phyloP scores from a whole-genome alignment of 352 stramenopile species.

The Lagenidium giganteum region DNA sequence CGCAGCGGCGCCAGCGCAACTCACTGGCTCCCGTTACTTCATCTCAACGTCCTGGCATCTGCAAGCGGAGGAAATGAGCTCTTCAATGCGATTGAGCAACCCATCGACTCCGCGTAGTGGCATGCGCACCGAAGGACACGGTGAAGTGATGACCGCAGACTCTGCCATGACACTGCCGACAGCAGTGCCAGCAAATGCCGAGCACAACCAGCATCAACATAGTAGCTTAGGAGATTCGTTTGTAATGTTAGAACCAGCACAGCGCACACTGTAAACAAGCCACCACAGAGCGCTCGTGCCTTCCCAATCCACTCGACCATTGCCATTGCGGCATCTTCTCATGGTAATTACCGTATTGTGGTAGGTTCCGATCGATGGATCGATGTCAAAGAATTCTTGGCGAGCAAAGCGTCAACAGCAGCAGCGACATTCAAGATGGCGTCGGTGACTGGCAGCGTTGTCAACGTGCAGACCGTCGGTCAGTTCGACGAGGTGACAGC shows the following conservation, averaged over 20 bases:
- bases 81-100: conserved; percentile 38
- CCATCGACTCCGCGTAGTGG: background rate
- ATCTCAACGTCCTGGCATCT: conserved; percentile 78
- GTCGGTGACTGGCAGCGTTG: conserved; percentile 50
- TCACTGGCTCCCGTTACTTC: conserved; percentile 69
- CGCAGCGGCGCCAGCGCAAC: conserved; percentile 11
- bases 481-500: conserved; percentile 78
- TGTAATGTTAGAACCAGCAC: conserved; percentile 54
- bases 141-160: too few species aligned
- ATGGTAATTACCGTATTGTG: too few species aligned
- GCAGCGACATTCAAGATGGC: too few species aligned
- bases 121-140: background rate
- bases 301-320: too few species aligned
- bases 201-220: conserved; percentile 12
- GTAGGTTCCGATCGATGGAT: too few species aligned
- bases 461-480: conserved; percentile 57
- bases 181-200: background rate
- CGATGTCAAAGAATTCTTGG: too few species aligned
- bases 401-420: too few species aligned
- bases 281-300: too few species aligned
- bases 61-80: conserved; percentile 73
- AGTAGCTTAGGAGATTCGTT: conserved; percentile 62
- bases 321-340: too few species aligned
- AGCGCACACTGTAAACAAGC: conserved; percentile 3
- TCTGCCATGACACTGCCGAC: background rate